These are phyloP conservation scores for Verticillium albo-atrum DNA, from an alignment of 2,329 filamentous ascomycete genomes.

Conservation along the genomic window DNA sequence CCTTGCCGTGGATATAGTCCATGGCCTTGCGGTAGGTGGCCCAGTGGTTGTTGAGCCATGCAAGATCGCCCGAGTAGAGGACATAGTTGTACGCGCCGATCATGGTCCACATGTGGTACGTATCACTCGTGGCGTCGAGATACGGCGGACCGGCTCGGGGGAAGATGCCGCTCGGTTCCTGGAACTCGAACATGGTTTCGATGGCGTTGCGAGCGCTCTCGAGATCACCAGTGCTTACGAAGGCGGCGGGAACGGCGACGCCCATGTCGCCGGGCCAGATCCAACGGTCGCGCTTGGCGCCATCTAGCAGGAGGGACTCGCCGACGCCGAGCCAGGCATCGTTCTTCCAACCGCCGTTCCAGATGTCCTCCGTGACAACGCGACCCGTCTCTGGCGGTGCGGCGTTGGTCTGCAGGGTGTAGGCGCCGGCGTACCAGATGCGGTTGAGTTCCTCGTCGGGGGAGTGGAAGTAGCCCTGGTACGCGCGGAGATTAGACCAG, in stretches of 20 bases:
- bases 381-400: conserved; percentile 13
- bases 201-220: conserved; percentile 44
- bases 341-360: conserved; percentile 20
- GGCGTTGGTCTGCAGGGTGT: conserved; percentile 34
- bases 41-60: conserved; percentile 20
- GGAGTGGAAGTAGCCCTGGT: conserved; percentile 50
- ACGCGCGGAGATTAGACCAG: conserved; percentile 43
- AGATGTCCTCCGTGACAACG: conserved; percentile 11
- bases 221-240: conserved; percentile 50
- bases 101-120: conserved; percentile 37
- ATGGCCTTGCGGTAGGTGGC: conserved; percentile 23
- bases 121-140: conserved; percentile 24
- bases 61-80: conserved; percentile 31
- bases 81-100: conserved; percentile 53
- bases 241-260: conserved; percentile 48
- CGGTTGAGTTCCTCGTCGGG: conserved; percentile 46
- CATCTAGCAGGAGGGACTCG: conserved; percentile 37
- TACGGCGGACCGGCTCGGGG: conserved; percentile 45
- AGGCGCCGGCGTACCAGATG: conserved; percentile 48
- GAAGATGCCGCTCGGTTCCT: conserved; percentile 38
- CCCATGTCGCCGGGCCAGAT: conserved; percentile 61
- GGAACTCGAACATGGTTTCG: conserved; percentile 40
- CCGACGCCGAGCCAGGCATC: conserved; percentile 27
- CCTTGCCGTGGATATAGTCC: conserved; percentile 19
- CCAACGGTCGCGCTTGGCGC: conserved; percentile 53